phyloP scores from a whole-genome alignment of 2,329 filamentous ascomycete species.

The Hortaea sp. region DNA sequence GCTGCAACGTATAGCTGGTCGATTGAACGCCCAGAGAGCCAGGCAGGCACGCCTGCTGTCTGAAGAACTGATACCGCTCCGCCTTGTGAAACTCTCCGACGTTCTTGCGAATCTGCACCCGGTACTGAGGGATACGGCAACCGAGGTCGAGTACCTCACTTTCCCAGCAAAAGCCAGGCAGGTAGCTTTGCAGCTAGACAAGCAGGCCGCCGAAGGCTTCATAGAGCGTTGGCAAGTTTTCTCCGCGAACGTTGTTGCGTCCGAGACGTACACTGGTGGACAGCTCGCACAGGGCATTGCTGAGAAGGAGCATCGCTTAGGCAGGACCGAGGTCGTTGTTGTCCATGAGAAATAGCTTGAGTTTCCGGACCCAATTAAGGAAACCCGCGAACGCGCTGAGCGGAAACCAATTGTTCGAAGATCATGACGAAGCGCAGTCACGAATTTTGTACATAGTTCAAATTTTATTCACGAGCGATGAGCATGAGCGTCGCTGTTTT shows the following conservation, averaged over 20 bases:
- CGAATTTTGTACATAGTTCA: too few relatives aligned
- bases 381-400: too few relatives aligned
- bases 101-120: conserved; percentile 7
- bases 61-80: conserved; percentile 3
- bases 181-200: not conserved
- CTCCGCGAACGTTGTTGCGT: not conserved
- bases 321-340: conserved; percentile 2
- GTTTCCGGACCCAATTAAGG: too few relatives aligned
- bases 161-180: not conserved
- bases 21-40: conserved; percentile 2
- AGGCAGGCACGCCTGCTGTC: conserved; percentile 3
- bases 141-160: not conserved
- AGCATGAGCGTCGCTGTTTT: too few relatives aligned
- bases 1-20: conserved; percentile 4
- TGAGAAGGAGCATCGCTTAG: not conserved
- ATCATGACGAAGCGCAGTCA: too few relatives aligned
- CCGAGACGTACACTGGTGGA: not conserved
- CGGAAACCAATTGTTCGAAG: too few relatives aligned
- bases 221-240: not conserved
- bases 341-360: conserved; percentile 5
- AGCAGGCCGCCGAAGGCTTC: not conserved
- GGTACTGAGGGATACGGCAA: not conserved
- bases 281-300: not conserved
- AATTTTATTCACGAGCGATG: too few relatives aligned
- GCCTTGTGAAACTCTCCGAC: conserved; percentile 10